Base-by-base conservation (phyloP, 305 asterid species). In the Solanum aculeatissimum region DNA sequence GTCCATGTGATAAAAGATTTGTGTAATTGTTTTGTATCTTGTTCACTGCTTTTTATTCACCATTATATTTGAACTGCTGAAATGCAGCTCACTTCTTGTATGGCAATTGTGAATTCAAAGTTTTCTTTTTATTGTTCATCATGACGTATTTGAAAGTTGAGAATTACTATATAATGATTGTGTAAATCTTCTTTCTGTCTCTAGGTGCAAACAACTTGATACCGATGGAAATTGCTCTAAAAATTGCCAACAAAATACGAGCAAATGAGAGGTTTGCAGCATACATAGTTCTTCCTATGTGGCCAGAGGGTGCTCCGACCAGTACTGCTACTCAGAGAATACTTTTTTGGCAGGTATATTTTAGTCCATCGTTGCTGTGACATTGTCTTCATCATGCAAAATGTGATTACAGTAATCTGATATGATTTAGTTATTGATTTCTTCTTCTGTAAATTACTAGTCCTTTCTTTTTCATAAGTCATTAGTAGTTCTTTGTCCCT, bases 271-370 rank as follows among this genome's bases (percentile, higher is more conserved):
- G 98, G 86, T 96, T 96, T 84, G 77, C 97, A 42, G 99, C 91
- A 11, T 96, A 96, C 82, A 91, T 96, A 84, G 89, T 96, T 14
- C 87, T 96, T 86, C 99, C 99, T 7, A 94, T 96, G 98, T 96
- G 99, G 99, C 99, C 99, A 2, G 99, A 96, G 89, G 99, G 99
- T 80, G 94, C 86, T 89, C 98, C 99, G 23, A 93, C 94, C 7
- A 91, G 95, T 87, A 86, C 93, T 71, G 90, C 97, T 19, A 91
- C 95, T 88, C 99, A 95, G 87, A 89, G 97, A 86, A 96, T 96
- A 86, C 97, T 96, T 71, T 96, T 90, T 87, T 96, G 98, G 98
- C 98, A 96, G 98, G 98, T 96, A 89, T 1, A 40, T 65, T 60
- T 45, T 72, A 49, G n/a, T 10, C 65, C 23, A 71, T 12, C 9